Evolutionary conservation across 2,329 filamentous ascomycete species (phyloP).

Genomic region (Penicillium hesseltinei): DNA sequence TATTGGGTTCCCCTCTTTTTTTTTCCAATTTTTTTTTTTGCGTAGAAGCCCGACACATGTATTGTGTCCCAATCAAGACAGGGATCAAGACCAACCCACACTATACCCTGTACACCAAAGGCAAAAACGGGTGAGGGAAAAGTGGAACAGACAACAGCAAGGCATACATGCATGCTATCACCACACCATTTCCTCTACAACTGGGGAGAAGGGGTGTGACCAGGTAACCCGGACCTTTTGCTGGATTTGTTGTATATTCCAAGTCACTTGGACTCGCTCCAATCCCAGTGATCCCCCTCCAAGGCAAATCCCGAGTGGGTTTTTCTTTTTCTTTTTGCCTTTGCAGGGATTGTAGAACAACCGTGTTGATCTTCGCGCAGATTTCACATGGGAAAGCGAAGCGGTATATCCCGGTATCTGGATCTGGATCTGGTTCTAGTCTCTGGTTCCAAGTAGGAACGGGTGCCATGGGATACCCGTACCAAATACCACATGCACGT

Average conservation of each 20-base stretch:
- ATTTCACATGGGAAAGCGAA: not conserved
- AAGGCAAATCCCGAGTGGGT: not conserved
- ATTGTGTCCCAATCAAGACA: slow-evolving; percentile 11
- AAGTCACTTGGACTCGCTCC: not conserved
- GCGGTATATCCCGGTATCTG: not conserved
- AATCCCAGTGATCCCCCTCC: not conserved
- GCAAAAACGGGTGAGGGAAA: not conserved
- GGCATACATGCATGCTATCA: slow-evolving; percentile 1
- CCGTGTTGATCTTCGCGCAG: not conserved
- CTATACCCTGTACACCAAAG: not conserved
- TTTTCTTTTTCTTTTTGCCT: not conserved
- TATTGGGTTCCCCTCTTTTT: slow-evolving; percentile 2
- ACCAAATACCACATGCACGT: not conserved
- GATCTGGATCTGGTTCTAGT: not conserved
- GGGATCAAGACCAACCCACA: not conserved
- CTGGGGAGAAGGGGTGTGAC: not conserved
- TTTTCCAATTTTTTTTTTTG: not conserved
- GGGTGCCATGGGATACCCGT: not conserved
- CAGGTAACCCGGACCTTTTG: not conserved
- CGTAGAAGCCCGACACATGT: slow-evolving; percentile 11
- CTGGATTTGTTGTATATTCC: not conserved
- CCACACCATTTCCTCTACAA: not conserved
- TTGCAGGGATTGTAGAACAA: not conserved
- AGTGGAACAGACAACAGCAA: not conserved
- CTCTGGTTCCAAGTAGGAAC: not conserved